These are phyloP conservation scores for Peniophora sp. DNA, from an alignment of 1,284 basidiomycete genomes.

Conservation along the genomic window DNA sequence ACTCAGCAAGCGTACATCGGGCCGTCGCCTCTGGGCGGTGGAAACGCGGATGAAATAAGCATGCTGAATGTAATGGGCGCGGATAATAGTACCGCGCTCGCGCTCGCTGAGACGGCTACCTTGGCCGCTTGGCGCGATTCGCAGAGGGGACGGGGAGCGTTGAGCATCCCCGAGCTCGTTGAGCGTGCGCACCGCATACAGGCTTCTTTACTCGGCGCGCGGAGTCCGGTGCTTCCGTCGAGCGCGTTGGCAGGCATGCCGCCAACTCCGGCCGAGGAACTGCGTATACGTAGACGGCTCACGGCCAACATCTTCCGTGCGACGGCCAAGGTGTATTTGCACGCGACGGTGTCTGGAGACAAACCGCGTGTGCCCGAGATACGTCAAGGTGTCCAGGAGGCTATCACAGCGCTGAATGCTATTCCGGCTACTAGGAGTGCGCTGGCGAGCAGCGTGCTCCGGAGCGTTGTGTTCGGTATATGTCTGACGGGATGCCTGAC, in stretches of 20 bases:
- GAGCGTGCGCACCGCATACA: constrained; percentile 47
- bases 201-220: constrained; percentile 22
- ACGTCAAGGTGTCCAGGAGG: constrained; percentile 41
- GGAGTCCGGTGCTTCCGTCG: constrained; percentile 7
- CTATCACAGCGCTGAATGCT: constrained; percentile 39
- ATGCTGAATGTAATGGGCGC: constrained; percentile 84
- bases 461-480: constrained; percentile 71
- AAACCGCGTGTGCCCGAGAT: constrained; percentile 57
- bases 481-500: constrained; percentile 67
- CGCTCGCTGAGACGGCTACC: constrained; percentile 63
- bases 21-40: constrained; percentile 9
- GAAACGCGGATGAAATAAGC: constrained; percentile 31
- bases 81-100: constrained; percentile 70
- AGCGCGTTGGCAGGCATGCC: background rate
- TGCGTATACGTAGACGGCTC: constrained; percentile 36
- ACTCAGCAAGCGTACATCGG: constrained; percentile 27
- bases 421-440: constrained; percentile 32
- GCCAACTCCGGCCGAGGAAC: constrained; percentile 12
- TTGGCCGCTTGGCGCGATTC: constrained; percentile 59
- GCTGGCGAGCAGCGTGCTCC: constrained; percentile 48
- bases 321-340: constrained; percentile 64
- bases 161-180: constrained; percentile 54
- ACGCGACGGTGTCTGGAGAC: constrained; percentile 63
- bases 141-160: constrained; percentile 27
- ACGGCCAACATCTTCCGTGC: constrained; percentile 68